phyloP scores from a whole-genome alignment of 2,329 filamentous ascomycete species.

The Sporothrix inflata region DNA sequence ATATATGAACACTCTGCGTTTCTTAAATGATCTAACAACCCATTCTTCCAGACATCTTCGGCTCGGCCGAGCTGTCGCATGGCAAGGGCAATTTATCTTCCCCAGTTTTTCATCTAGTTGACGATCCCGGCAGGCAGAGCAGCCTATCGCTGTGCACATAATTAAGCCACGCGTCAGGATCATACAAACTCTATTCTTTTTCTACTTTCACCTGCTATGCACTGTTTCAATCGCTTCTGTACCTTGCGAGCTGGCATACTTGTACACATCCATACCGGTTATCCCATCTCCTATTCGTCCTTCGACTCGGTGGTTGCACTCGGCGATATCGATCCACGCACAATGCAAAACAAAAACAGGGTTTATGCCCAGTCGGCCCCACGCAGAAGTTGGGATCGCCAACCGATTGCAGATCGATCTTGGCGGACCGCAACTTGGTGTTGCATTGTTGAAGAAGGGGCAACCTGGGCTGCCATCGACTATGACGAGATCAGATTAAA shows the following conservation, averaged over 20 bases:
- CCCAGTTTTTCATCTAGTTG: not conserved
- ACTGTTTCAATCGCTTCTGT: no score
- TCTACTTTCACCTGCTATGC: no score
- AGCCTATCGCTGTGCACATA: not conserved
- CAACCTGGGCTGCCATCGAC: no score
- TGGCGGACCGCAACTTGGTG: not conserved
- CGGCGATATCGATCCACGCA: not conserved
- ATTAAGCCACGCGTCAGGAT: not conserved
- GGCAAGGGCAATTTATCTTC: not conserved
- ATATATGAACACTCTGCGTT: not conserved
- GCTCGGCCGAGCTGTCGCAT: not conserved
- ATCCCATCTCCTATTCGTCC: not conserved
- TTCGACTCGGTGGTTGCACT: not conserved
- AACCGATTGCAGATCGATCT: not conserved
- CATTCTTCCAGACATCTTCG: not conserved
- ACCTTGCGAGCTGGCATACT: not conserved
- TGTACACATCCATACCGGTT: not conserved
- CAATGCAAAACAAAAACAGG: not conserved
- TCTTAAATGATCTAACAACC: not conserved
- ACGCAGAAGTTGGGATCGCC: not conserved
- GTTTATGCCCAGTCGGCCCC: not conserved
- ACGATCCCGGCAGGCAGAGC: not conserved
- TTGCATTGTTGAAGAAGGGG: not conserved
- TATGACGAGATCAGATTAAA: not conserved
- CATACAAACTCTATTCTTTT: not conserved